Percentiles rank a stretch among this genome's conserved stretches.
Evolutionary conservation across 2,329 filamentous ascomycete species (phyloP).

Genomic region (Penicillium sp.): DNA sequence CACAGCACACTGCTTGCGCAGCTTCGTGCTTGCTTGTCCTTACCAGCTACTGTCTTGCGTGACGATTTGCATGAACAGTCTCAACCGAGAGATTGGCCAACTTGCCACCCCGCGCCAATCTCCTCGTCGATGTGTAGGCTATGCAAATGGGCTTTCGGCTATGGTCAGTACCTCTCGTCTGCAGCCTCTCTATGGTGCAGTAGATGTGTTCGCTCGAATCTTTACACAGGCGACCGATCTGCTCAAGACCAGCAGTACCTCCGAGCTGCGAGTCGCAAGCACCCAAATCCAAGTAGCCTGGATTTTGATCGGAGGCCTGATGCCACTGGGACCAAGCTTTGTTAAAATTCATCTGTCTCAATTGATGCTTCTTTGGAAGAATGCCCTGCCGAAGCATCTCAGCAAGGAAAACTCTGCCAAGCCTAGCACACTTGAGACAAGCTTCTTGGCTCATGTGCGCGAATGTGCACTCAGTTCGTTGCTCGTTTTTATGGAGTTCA

Average conservation of each 20-base stretch:
- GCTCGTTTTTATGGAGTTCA: conserved; percentile 89
- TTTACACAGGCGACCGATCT: conserved; percentile 89
- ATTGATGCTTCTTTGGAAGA: conserved; percentile 92
- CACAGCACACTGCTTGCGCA: conserved; percentile 81
- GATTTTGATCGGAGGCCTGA: conserved; percentile 94
- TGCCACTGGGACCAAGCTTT: conserved; percentile 96
- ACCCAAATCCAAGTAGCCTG: conserved; percentile 98
- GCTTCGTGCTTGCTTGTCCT: conserved; percentile 86
- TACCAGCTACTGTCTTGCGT: conserved; percentile 89
- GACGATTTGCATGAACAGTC: conserved; percentile 94
- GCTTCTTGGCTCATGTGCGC: conserved; percentile 89
- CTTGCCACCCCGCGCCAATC: conserved; percentile 76
- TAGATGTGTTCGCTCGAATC: conserved; percentile 92
- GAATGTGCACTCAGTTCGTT: conserved; percentile 94
- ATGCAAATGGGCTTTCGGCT: conserved; percentile 88
- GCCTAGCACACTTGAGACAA: conserved; percentile 83
- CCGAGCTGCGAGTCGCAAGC: conserved; percentile 85
- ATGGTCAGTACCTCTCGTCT: conserved; percentile 86
- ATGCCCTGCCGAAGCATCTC: conserved; percentile 91
- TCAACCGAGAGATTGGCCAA: conserved; percentile 81
- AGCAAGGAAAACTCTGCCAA: conserved; percentile 87
- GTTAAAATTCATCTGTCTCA: conserved; percentile 98
- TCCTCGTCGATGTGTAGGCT: conserved; percentile 82
- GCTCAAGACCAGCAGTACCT: conserved; percentile 88
- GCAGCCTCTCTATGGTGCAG: conserved; percentile 89